Base-by-base conservation (phyloP, 1,284 basidiomycete species). In the Cystobasidium sp. region DNA sequence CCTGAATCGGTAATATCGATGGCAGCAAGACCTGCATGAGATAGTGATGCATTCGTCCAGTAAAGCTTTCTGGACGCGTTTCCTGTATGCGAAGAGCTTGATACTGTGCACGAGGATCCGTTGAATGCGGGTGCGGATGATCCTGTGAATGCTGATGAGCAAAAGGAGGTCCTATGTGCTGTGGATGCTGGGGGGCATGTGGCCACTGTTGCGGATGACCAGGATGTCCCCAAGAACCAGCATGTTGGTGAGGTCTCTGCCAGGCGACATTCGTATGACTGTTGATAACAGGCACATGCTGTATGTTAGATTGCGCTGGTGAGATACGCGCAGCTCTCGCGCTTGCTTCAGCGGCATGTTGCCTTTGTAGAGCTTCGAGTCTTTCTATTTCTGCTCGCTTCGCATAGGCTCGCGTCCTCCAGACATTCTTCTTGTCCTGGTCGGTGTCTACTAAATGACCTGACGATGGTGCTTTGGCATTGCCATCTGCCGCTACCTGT, bases 31-130 rank as follows among this genome's bases (percentile, higher is more conserved):
- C 44, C 18, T 66, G 39, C 24, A 31, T 24, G 6, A 66, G 16
- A 53, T 66, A 53, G n/a, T 41, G 43, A 66, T 53, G 20, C 47
- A 66, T 20, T 39, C 39, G 47, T 10, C 31, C 64, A 7, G 20
- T 12, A 37, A 66, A 63, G 31, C 61, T 44, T 9, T 22, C 43
- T 20, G 31, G 16, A n/a, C 43, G 22, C 44, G 20, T 10, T 24
- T 14, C 12, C 22, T 31, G 44, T 24, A 22, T n/a, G 3, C 18
- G 20, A 12, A 63, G 22, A 16, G 12, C n/a, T 8, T 14, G 2
- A 62, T 62, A 43, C 3, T 47, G 59, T 3, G 39, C 14, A 22
- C 20, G 31, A 31, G 31, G 31, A 31, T 31, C 31, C 5, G 31
- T 5, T 2, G 31, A 5, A 31, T 31, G 31, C 31, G 31, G 31